Evolutionary conservation across 345 rosid species (phyloP).

Genomic region (Pistacia atlantica): DNA sequence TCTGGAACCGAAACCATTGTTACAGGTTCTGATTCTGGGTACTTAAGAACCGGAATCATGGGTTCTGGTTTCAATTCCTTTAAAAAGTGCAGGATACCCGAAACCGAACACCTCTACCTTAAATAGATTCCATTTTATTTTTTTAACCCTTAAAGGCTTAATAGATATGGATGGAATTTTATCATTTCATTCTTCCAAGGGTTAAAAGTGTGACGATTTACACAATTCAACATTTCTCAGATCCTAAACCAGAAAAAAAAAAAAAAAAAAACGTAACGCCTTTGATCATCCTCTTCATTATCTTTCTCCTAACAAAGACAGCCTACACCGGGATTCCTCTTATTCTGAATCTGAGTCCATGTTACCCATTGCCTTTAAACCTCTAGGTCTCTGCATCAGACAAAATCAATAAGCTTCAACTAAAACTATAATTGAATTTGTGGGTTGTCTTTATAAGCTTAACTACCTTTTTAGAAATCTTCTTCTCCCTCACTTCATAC

Average conservation of each 20-base stretch:
- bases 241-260: slow-evolving; percentile 2
- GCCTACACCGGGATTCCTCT: background rate
- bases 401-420: background rate
- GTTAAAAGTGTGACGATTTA: slow-evolving; percentile 1
- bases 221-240: slow-evolving; percentile 12
- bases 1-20: too few species aligned
- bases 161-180: background rate
- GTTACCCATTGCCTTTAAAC: slow-evolving; percentile 60
- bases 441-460: too few species aligned
- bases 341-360: slow-evolving; percentile 57
- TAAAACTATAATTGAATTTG: background rate
- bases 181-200: slow-evolving; percentile 3
- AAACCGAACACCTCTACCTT: too few species aligned
- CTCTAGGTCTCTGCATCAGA: slow-evolving; percentile 54
- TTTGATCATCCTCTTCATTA: background rate
- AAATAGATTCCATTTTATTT: too few species aligned
- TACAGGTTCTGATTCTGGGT: too few species aligned
- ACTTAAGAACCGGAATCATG: too few species aligned
- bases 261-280: background rate
- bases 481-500: slow-evolving; percentile 64
- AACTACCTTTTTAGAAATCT: slow-evolving; percentile 56
- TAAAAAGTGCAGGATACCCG: too few species aligned
- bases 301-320: background rate
- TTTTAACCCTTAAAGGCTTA: too few species aligned
- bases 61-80: too few species aligned